Percentiles rank a stretch among this genome's conserved stretches.
These are phyloP conservation scores for Spathaspora sp. DNA, from an alignment of 805 yeast species.

Conservation along the genomic window DNA sequence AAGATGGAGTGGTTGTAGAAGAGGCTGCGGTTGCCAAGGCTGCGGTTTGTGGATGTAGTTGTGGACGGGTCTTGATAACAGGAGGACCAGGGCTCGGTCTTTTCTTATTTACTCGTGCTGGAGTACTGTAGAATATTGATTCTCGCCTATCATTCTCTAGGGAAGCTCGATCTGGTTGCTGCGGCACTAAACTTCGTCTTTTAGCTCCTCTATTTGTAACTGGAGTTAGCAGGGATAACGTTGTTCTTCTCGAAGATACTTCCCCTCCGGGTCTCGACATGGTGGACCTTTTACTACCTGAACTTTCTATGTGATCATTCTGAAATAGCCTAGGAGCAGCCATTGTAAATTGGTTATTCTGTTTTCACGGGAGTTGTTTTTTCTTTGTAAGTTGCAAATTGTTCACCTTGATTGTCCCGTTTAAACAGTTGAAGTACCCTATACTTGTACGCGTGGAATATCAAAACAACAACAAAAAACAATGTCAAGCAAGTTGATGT, in stretches of 20 bases:
- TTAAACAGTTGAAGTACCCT: too few relatives aligned
- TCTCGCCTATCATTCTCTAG: neutral
- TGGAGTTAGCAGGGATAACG: neutral
- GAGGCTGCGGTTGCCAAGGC: neutral
- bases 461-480: too few relatives aligned
- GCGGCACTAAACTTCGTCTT: neutral
- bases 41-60: neutral
- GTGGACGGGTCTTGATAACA: neutral
- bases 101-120: constrained; percentile 1
- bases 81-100: neutral
- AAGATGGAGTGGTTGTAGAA: neutral
- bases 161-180: neutral
- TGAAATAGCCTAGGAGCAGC: neutral
- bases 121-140: neutral
- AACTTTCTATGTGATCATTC: neutral
- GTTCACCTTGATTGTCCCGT: too few relatives aligned
- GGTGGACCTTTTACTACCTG: neutral
- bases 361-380: neutral
- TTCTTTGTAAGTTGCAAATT: too few relatives aligned
- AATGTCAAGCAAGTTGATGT: too few relatives aligned
- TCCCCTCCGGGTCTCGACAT: neutral
- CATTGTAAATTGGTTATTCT: neutral
- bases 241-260: neutral
- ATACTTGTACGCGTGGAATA: too few relatives aligned
- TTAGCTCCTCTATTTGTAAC: neutral